Base-by-base conservation (phyloP, 2,329 filamentous ascomycete species). In the Hypoxylon sp. region DNA sequence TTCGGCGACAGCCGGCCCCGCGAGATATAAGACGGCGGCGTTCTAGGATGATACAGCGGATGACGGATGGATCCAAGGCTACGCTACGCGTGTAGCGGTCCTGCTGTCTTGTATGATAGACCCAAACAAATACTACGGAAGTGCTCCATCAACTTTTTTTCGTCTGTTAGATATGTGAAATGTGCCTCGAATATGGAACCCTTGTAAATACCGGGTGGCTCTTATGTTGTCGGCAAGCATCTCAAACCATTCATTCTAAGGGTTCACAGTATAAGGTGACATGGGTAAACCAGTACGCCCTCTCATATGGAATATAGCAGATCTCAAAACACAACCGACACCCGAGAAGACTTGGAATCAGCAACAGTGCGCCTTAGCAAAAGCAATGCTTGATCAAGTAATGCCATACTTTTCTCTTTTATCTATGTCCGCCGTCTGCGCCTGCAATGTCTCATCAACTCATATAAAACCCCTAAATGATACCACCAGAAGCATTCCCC, bases 81-180 rank as follows among this genome's bases (percentile, higher is more conserved):
- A 41, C n/a, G 11, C 20, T 33, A 21, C 31, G 26, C 42, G 47
- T 35, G 31, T 47, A 23, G 29, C 27, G 21, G 43, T 35, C 38
- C 35, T 35, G 29, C 35, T 51, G 56, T 24, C 47, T 47, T 51
- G 46, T 55, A 59, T 55, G 56, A 59, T 59, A 59, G 33, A 58
- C 13, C n/a, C n/a, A 29, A 11, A 48, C n/a, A 20, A 58, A 55
- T 59, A 50, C 17, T 17, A 51, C 43, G 46, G 50, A 55, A 59
- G 56, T 47, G 29, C 42, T 52, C 48, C 17, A 43, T 29, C 17
- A 15, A 33, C 15, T 8, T 47, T 33, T 21, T 5, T 45, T 17
- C 2, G 15, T 31, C 24, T 26, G 15, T n/a, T n/a, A 45, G 26
- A 11, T 20, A 15, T 29, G 40, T n/a, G n/a, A n/a, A n/a, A 10